phyloP scores from a whole-genome alignment of 352 stramenopile genomes.

The Globisporangium irregulare region DNA sequence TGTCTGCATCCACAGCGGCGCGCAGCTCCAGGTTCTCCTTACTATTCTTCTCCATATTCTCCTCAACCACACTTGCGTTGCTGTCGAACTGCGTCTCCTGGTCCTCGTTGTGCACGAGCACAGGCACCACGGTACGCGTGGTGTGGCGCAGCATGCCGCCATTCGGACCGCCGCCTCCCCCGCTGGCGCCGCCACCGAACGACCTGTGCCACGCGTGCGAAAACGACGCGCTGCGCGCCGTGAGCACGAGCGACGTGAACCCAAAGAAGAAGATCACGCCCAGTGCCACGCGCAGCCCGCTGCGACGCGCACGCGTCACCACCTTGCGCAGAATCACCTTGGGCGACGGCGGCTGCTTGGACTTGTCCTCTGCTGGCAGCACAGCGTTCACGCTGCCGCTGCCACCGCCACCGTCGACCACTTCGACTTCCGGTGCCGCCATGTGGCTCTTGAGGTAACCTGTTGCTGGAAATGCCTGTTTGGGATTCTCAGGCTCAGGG shows the following conservation, averaged over 20 bases:
- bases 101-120: conserved; percentile 15
- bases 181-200: not conserved
- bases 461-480: not conserved
- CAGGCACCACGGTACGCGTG: conserved; percentile 17
- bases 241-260: conserved; percentile 17
- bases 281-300: conserved; percentile 10
- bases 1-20: not conserved
- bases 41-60: not conserved
- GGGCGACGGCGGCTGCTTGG: not conserved
- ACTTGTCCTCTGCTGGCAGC: not conserved
- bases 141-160: conserved; percentile 8
- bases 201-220: conserved; percentile 11
- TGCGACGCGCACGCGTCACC: conserved; percentile 14
- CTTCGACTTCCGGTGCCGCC: not conserved
- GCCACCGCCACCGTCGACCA: not conserved
- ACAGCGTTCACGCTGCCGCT: not conserved
- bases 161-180: not conserved
- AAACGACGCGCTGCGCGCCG: conserved; percentile 15
- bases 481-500: no score
- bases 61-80: conserved; percentile 9
- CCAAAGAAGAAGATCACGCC: conserved; percentile 20
- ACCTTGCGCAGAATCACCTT: conserved; percentile 11
- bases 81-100: conserved; percentile 13
- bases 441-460: not conserved
- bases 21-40: conserved; percentile 1